Conservation (phyloP, 805 yeast genomes). For the Kuraishia molischiana region DNA sequence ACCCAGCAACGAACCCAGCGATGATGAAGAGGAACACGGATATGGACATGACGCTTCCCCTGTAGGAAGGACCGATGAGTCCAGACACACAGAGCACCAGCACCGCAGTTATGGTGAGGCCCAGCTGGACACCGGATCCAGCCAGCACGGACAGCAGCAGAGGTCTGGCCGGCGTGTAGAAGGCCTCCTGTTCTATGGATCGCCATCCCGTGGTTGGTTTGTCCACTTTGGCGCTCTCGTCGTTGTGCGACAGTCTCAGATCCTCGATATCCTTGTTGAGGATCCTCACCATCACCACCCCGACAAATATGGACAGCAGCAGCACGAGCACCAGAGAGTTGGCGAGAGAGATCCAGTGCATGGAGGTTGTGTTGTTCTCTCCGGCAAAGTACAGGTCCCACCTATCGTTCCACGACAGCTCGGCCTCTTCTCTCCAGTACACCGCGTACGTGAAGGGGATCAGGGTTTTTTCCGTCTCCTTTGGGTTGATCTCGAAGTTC, state of each 20-base stretch:
- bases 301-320: conserved; percentile 55
- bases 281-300: conserved; percentile 48
- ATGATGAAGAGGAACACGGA: conserved; percentile 50
- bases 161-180: conserved; percentile 38
- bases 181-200: conserved; percentile 41
- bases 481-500: conserved; percentile 42
- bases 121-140: conserved; percentile 68
- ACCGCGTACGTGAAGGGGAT: conserved; percentile 81
- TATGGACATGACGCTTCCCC: conserved; percentile 57
- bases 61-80: conserved; percentile 51
- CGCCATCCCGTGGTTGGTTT: conserved; percentile 35
- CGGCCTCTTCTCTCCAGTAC: conserved; percentile 76
- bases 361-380: conserved; percentile 37
- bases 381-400: conserved; percentile 65
- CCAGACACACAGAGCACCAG: conserved; percentile 48
- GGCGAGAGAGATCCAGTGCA: conserved; percentile 72
- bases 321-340: conserved; percentile 61
- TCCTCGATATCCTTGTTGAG: conserved; percentile 35
- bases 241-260: neutral
- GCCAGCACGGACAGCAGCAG: conserved; percentile 43
- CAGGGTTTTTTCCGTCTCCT: conserved; percentile 25
- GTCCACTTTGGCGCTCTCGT: neutral
- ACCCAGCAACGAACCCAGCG: conserved; percentile 73
- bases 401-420: conserved; percentile 54
- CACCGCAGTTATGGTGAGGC: conserved; percentile 56